Base-by-base conservation (phyloP, 352 stramenopile species). In the Pythium grandisporangium region DNA sequence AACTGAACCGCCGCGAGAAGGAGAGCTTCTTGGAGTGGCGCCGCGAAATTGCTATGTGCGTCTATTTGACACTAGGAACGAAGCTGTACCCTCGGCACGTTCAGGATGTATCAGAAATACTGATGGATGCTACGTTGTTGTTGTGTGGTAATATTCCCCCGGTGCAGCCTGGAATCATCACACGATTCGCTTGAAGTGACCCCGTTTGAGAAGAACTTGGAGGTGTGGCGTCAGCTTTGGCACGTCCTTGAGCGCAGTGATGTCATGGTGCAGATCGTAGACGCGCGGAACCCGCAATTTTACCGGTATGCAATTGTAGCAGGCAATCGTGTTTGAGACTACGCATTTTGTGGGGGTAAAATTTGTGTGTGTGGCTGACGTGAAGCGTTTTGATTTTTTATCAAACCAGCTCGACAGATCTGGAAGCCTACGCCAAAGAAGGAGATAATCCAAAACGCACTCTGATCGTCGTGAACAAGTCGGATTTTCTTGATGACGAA, bases 191-290 rank as follows among this genome's bases (percentile, higher is more conserved):
- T 88, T 23, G 84, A 91, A 51, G 93, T 99, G 23, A 99, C 96
- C 14, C 97, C 97, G 14, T 99, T 99, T 57, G 97, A 99, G 72
- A 99, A 99, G 71, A 99, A 99, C 66, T 45, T 99, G 30, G 94
- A 99, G 53, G 96, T 99, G 21, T 99, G 97, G 97, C 84, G 96
- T 29, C 97, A 99, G 66, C 67, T 99, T 6, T 99, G 97, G 97
- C 81, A 98, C 26, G 96, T 99, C 17, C 77, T 97, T 30, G 97
- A 99, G 66, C 78, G 95, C 50, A 98, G 87, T 68, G 85, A 98
- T 43, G 82, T 98, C 37, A 81, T 99, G 40, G 74, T 99, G 23
- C 96, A 99, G 64, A 97, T 99, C 30, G 94, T 99, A 2, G 97
- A 99, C 62, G 95, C 94, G 6, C 77, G 97, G 34, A 99, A 99